Conservation (phyloP, 139 green algal genomes). For the Tetratostichococcus sp. region DNA sequence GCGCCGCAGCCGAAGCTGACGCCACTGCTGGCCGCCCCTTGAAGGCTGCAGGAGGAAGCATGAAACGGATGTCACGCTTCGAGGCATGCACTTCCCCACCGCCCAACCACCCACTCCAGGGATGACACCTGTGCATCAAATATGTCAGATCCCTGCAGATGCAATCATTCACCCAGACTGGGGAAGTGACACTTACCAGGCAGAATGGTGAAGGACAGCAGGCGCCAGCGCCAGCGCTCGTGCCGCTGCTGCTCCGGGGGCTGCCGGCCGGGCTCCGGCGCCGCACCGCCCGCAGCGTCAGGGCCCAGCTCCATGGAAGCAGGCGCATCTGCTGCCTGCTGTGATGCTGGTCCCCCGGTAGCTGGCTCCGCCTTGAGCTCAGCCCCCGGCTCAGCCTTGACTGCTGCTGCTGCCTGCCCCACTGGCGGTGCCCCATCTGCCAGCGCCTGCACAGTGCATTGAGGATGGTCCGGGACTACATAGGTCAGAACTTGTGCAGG, state of each 20-base stretch:
- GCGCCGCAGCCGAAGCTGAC: neutral
- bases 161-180: too few species aligned
- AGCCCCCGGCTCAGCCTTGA: neutral
- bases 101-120: too few species aligned
- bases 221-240: neutral
- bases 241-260: neutral
- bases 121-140: neutral
- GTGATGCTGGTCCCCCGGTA: neutral
- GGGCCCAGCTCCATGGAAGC: neutral
- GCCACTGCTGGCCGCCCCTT: neutral
- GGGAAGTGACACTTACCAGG: neutral
- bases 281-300: too few species aligned
- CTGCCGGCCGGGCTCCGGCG: neutral
- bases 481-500: too few species aligned
- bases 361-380: neutral
- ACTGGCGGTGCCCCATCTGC: too few species aligned
- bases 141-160: too few species aligned
- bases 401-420: too few species aligned
- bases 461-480: too few species aligned
- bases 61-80: too few species aligned
- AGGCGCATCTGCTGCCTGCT: slow-evolving; percentile 1
- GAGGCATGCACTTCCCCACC: too few species aligned
- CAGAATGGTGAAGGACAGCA: neutral
- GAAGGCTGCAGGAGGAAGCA: neutral
- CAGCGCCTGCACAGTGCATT: too few species aligned